A percentile compares a stretch with the other conserved stretches of the same genome.
Conservation (phyloP, 345 rosid genomes). For the Schrenkiella parvula region DNA sequence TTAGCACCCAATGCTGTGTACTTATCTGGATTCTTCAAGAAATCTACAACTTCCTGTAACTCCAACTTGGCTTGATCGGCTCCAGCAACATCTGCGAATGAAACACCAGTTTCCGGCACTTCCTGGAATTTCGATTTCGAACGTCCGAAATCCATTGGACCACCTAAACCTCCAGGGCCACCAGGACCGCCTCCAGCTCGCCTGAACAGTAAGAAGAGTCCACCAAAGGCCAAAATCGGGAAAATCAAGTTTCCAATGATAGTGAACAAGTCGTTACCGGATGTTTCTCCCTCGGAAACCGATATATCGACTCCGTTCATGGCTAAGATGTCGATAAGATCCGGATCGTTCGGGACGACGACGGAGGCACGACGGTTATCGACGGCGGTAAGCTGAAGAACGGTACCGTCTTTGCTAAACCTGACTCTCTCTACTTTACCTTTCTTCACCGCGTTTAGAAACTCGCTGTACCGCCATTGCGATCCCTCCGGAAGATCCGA, state of each 20-base stretch:
- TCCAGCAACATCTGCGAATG: conserved; percentile 76
- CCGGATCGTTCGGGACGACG: conserved; percentile 65
- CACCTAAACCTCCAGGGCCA: conserved; percentile 82
- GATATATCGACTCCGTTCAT: conserved; percentile 78
- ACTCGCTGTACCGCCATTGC: conserved; percentile 78
- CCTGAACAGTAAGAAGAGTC: conserved; percentile 59
- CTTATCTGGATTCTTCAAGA: conserved; percentile 78
- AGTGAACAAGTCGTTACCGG: conserved; percentile 55
- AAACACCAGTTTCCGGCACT: conserved; percentile 79
- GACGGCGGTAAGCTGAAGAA: conserved; percentile 56
- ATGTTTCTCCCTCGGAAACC: conserved; percentile 60
- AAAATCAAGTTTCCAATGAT: conserved; percentile 62
- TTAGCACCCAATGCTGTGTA: conserved; percentile 83
- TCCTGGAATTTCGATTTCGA: conserved; percentile 80
- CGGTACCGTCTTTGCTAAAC: conserved; percentile 68
- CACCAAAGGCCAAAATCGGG: conserved; percentile 64
- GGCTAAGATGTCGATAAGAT: conserved; percentile 64
- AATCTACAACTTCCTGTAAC: conserved; percentile 78
- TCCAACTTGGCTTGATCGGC: conserved; percentile 82
- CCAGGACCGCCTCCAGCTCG: conserved; percentile 61
- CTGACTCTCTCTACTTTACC: conserved; percentile 73
- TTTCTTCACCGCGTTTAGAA: conserved; percentile 65
- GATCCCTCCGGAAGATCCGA: conserved; percentile 63
- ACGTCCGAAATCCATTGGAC: conserved; percentile 81
- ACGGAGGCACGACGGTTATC: conserved; percentile 72